Evolutionary conservation across 2,329 filamentous ascomycete species (phyloP).

Genomic region (Penicillium paneum): DNA sequence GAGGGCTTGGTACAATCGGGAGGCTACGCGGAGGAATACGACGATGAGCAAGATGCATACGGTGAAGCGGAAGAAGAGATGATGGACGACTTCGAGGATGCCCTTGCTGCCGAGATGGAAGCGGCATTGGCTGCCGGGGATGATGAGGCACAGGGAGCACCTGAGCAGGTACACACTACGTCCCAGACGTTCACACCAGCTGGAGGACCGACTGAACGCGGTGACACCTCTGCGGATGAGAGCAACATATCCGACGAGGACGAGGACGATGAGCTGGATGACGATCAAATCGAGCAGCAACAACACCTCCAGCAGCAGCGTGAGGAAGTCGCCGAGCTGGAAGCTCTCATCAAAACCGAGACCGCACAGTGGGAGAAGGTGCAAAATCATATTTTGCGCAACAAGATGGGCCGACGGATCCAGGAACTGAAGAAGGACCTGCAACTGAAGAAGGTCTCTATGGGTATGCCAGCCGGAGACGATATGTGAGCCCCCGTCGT

Average conservation of each 20-base stretch:
- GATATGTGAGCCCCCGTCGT: conserved; percentile 23
- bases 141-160: conserved; percentile 27
- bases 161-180: conserved; percentile 33
- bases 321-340: conserved; percentile 45
- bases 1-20: conserved; percentile 45
- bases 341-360: conserved; percentile 39
- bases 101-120: conserved; percentile 45
- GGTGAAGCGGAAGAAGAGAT: conserved; percentile 48
- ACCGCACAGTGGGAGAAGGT: conserved; percentile 41
- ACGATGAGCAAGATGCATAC: conserved; percentile 50
- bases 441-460: conserved; percentile 43
- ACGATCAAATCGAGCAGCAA: conserved; percentile 44
- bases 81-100: conserved; percentile 41
- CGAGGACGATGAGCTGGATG: conserved; percentile 40
- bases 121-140: conserved; percentile 42
- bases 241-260: conserved; percentile 39
- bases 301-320: conserved; percentile 44
- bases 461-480: conserved; percentile 37
- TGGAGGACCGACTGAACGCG: conserved; percentile 14
- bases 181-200: conserved; percentile 31
- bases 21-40: conserved; percentile 48
- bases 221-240: conserved; percentile 43
- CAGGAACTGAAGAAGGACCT: conserved; percentile 45
- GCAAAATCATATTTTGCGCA: conserved; percentile 40
- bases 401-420: conserved; percentile 45